These are phyloP conservation scores for Yamadazyma diospyri DNA, from an alignment of 1,139 yeast genomes.

Conservation along the genomic window DNA sequence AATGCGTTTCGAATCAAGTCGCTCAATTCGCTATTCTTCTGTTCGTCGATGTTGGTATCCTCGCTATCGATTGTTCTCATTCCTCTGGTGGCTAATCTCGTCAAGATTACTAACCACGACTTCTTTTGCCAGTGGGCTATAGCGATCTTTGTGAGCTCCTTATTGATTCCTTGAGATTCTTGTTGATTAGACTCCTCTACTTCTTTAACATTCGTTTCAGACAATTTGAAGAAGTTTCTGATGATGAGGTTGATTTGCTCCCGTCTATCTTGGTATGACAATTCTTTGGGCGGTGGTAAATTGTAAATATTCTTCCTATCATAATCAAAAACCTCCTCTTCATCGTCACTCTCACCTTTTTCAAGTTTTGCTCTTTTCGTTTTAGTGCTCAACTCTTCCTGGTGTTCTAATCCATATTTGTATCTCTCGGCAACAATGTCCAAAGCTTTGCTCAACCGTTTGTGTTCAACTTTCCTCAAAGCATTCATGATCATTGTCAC, in stretches of 20 bases:
- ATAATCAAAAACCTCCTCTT: slow-evolving; percentile 32
- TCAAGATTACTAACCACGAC: slow-evolving; percentile 74
- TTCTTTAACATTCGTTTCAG: slow-evolving; percentile 25
- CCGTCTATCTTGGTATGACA: slow-evolving; percentile 48
- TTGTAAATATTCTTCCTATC: slow-evolving; percentile 46
- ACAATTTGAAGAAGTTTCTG: slow-evolving; percentile 50
- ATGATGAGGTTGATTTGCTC: slow-evolving; percentile 52
- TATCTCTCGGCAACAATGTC: slow-evolving; percentile 66
- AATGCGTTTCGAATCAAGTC: slow-evolving; percentile 66
- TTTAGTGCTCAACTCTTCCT: slow-evolving; percentile 8
- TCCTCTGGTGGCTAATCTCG: slow-evolving; percentile 81
- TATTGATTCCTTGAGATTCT: slow-evolving; percentile 18
- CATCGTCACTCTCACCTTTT: slow-evolving; percentile 27
- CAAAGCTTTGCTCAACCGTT: slow-evolving; percentile 61
- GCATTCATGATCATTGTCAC: slow-evolving; percentile 65
- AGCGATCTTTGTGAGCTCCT: slow-evolving; percentile 51
- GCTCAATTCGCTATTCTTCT: slow-evolving; percentile 41
- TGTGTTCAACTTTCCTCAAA: slow-evolving; percentile 49
- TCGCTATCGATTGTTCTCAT: slow-evolving; percentile 33
- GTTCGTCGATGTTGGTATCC: slow-evolving; percentile 17
- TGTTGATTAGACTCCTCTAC: slow-evolving; percentile 17
- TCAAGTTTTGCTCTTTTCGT: slow-evolving; percentile 10
- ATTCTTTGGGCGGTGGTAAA: slow-evolving; percentile 54
- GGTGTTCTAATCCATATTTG: slow-evolving; percentile 21
- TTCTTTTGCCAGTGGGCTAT: slow-evolving; percentile 63